phyloP scores from a whole-genome alignment of 768 basidiomycete species.

The Lactifluus subvellereus region DNA sequence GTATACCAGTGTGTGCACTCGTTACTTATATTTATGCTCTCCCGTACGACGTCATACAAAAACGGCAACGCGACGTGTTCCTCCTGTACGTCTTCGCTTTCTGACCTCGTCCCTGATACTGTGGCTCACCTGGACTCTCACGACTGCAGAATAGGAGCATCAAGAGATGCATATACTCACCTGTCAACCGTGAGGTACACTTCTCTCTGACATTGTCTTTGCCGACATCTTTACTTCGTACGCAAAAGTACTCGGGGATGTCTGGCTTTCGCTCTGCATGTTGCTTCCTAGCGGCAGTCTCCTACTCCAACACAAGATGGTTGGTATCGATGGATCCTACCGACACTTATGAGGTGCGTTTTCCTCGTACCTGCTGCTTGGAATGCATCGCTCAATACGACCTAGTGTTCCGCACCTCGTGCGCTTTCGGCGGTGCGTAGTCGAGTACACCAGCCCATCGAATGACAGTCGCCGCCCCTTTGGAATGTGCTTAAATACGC shows the following conservation, averaged over 20 bases:
- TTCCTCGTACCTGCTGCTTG: neutral
- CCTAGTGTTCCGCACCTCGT: slow-evolving; percentile 80
- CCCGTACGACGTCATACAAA: too few species aligned
- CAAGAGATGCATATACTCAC: too few species aligned
- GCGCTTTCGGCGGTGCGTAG: slow-evolving; percentile 89
- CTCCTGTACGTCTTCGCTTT: too few species aligned
- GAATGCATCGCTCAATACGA: slow-evolving; percentile 1
- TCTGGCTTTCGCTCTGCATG: slow-evolving; percentile 86
- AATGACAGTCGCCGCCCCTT: slow-evolving; percentile 70
- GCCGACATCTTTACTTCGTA: slow-evolving; percentile 96
- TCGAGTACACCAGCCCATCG: slow-evolving; percentile 66
- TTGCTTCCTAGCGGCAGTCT: slow-evolving; percentile 77
- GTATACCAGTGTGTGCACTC: too few species aligned
- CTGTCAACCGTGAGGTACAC: too few species aligned
- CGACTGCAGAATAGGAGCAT: too few species aligned
- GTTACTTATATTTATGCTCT: too few species aligned
- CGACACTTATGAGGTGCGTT: slow-evolving; percentile 79
- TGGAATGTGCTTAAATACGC: slow-evolving; percentile 96
- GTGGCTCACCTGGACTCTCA: too few species aligned
- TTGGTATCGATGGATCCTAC: slow-evolving; percentile 68
- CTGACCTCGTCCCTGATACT: too few species aligned
- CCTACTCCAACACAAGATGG: slow-evolving; percentile 55
- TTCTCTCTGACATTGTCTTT: slow-evolving; percentile 91
- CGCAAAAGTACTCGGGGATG: slow-evolving; percentile 92
- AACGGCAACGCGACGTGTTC: too few species aligned